phyloP scores from a whole-genome alignment of 768 basidiomycete genomes.

The Cyathus striatus region DNA sequence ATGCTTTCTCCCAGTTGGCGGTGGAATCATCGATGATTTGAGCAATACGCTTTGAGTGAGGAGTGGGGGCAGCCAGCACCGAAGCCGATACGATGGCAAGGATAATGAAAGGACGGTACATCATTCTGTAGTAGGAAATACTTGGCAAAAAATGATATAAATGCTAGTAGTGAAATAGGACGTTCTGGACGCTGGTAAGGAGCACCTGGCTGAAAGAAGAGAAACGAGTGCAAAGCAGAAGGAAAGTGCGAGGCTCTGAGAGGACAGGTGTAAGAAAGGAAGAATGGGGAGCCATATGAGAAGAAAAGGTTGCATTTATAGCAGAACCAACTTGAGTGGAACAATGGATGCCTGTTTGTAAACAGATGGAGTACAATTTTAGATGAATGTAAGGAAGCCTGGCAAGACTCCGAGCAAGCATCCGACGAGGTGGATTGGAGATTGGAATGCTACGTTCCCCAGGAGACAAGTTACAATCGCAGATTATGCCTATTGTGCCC shows the following conservation, averaged over 20 bases:
- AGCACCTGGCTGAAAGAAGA: constrained; percentile 6
- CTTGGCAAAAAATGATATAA: constrained; percentile 12
- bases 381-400: not conserved
- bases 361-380: too few relatives aligned
- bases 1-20: constrained; percentile 39
- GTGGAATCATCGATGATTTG: constrained; percentile 37
- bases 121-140: constrained; percentile 18
- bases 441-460: not conserved
- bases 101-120: constrained; percentile 22
- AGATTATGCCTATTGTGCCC: too few relatives aligned
- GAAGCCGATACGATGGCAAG: constrained; percentile 24
- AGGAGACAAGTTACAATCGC: not conserved
- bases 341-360: not conserved
- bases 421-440: not conserved
- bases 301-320: too few relatives aligned
- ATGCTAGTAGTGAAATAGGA: constrained; percentile 5
- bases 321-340: not conserved
- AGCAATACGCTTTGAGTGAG: constrained; percentile 40
- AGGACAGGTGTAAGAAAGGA: not conserved
- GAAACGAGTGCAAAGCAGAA: not conserved
- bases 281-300: not conserved
- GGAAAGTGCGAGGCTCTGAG: not conserved
- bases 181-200: constrained; percentile 5
- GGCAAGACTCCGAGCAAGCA: not conserved
- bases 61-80: constrained; percentile 28